Conservation (phyloP, 495 filamentous ascomycete species). For the Aspergillus conjunctus region DNA sequence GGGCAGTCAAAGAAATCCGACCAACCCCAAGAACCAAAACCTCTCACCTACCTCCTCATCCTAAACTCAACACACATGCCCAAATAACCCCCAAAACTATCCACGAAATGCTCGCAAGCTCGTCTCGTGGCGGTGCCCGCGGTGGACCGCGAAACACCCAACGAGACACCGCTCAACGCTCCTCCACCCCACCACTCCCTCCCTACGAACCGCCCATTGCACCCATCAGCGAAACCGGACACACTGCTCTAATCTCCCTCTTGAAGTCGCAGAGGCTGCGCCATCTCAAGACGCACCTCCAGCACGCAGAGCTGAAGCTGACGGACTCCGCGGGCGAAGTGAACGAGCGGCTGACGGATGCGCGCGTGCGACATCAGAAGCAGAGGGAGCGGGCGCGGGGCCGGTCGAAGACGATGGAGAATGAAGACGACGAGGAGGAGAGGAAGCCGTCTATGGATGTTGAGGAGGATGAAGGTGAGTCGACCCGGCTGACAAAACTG, state of each 20-base stretch:
- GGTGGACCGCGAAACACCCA: slow-evolving; percentile 14
- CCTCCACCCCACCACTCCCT: slow-evolving; percentile 45
- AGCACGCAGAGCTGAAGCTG: slow-evolving; percentile 40
- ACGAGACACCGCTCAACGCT: slow-evolving; percentile 9
- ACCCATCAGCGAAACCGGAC: slow-evolving; percentile 45
- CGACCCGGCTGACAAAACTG: slow-evolving; percentile 29
- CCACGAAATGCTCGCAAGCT: not conserved
- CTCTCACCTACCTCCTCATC: not conserved
- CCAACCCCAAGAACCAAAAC: not conserved
- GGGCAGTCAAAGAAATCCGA: not conserved
- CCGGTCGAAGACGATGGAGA: slow-evolving; percentile 19
- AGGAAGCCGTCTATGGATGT: slow-evolving; percentile 24
- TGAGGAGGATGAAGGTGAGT: slow-evolving; percentile 25
- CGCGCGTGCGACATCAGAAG: slow-evolving; percentile 35
- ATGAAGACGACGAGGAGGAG: slow-evolving; percentile 27
- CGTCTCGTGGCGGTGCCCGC: not conserved
- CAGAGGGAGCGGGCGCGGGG: slow-evolving; percentile 25
- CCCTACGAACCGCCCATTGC: slow-evolving; percentile 59
- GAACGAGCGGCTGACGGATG: slow-evolving; percentile 47
- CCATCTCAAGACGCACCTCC: slow-evolving; percentile 38
- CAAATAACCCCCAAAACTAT: not conserved
- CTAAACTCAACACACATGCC: not conserved
- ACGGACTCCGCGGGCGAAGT: slow-evolving; percentile 48
- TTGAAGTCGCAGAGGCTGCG: slow-evolving; percentile 34
- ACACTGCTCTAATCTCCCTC: slow-evolving; percentile 38